Evolutionary conservation across 306 rosid species (phyloP).

Genomic region (Prunus davidiana): DNA sequence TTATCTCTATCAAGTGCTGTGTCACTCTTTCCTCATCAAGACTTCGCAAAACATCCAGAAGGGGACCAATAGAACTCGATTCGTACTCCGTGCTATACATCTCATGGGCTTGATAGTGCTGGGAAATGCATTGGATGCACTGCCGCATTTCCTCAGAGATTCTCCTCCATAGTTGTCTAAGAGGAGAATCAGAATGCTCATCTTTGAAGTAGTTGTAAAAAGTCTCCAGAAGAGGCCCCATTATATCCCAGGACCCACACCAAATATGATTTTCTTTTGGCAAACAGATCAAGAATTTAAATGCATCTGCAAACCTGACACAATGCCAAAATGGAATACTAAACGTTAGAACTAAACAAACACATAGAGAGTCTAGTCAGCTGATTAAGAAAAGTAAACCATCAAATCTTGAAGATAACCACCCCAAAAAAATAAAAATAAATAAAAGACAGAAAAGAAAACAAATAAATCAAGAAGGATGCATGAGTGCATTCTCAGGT

Average conservation of each 20-base stretch:
- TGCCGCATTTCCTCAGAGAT: constrained; percentile 63
- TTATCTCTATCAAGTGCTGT: constrained; percentile 56
- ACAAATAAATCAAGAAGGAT: neutral
- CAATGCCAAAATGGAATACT: neutral
- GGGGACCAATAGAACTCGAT: constrained; percentile 72
- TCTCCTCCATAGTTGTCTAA: constrained; percentile 76
- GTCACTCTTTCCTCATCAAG: constrained; percentile 86
- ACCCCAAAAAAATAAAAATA: neutral
- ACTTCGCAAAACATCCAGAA: constrained; percentile 68
- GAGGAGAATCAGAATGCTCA: constrained; percentile 72
- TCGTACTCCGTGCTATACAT: constrained; percentile 73
- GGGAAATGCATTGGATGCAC: constrained; percentile 83
- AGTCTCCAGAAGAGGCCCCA: constrained; percentile 93
- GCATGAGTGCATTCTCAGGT: neutral
- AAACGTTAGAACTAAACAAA: neutral
- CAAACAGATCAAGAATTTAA: constrained; percentile 58
- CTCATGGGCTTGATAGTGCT: constrained; percentile 83
- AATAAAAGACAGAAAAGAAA: neutral
- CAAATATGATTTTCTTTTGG: constrained; percentile 75
- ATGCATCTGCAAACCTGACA: constrained; percentile 86
- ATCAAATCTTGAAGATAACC: neutral
- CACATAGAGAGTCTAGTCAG: neutral
- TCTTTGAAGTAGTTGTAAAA: constrained; percentile 87
- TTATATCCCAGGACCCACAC: constrained; percentile 87
- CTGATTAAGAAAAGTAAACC: neutral